Evolutionary conservation across 352 stramenopile genomes (phyloP), one percentile per base, ranked within the genome.

Genomic region (Phytophthora hibernalis): DNA sequence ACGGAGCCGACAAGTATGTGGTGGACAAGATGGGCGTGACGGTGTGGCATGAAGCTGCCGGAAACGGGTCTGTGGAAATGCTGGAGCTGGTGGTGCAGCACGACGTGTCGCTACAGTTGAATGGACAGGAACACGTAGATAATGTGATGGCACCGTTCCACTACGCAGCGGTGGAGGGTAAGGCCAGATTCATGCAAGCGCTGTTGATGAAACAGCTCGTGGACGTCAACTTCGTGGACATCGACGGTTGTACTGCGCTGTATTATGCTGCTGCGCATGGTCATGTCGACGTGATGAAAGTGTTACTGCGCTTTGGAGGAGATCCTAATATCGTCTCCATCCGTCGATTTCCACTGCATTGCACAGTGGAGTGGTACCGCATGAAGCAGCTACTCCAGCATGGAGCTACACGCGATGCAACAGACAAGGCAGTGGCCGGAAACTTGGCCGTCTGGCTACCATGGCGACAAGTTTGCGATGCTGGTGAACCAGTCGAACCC

Each of bases 131-230:
- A 9, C 70, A 88, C 56, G 75, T 92, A 4, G 86, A 94, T 58
- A 89, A 86, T 24, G 84, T 94, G 21, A 90, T 91, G 77, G 84
- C 83, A n/a, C 74, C 86, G 37, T 92, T 94, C 72, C 86, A 94
- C 57, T 94, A 92, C 59, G 86, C 86, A 0, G 83, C 85, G 0
- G 82, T 94, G 8, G 86, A 94, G 49, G 86, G 86, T 47, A 81
- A 89, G 28, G 40, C 74, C 1, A 65, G 61, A 35, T 92, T 94
- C 43, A 64, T 91, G 20, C 54, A 70, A 38, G 72, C 79, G 35
- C 68, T 94, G 63, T 66, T 94, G 35, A 55, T 67, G 9, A 73
- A 70, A 15, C 30, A 78, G 15, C 83, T 94, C 33, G 84, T 91
- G 43, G 74, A 92, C 38, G 79, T 90, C 16, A 85, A 92, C 58